phyloP scores from a whole-genome alignment of 345 rosid species.

The Gossypium arboreum region DNA sequence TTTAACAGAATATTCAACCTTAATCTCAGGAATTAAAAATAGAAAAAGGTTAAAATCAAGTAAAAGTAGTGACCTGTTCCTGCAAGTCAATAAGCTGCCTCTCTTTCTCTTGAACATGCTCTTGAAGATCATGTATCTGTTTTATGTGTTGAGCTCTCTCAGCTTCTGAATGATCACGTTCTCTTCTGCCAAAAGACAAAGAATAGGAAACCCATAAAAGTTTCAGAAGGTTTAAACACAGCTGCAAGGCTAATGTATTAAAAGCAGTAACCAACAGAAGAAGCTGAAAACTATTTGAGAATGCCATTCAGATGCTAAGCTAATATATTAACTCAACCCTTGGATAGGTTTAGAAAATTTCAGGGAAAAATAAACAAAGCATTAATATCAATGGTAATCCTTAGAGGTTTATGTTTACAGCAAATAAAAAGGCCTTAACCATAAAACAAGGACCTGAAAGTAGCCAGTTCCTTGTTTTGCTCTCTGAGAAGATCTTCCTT shows the following conservation, averaged over 20 bases:
- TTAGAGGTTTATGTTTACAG: background rate
- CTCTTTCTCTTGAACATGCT: slow-evolving; percentile 87
- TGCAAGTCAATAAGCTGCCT: slow-evolving; percentile 79
- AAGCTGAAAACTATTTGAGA: background rate
- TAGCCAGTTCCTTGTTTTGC: slow-evolving; percentile 81
- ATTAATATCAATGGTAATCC: background rate
- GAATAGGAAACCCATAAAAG: slow-evolving; percentile 9
- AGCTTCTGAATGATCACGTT: slow-evolving; percentile 96
- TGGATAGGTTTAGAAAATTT: background rate
- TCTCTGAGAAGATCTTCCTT: slow-evolving; percentile 89
- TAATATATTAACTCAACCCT: background rate
- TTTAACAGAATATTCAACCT: background rate
- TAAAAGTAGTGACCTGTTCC: slow-evolving; percentile 64
- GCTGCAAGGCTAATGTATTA: background rate
- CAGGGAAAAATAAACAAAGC: background rate
- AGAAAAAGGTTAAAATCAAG: background rate
- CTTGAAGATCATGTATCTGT: slow-evolving; percentile 81
- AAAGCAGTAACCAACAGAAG: background rate
- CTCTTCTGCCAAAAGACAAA: slow-evolving; percentile 58
- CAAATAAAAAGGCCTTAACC: background rate
- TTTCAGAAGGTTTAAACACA: slow-evolving; percentile 12
- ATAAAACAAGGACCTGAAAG: slow-evolving; percentile 51
- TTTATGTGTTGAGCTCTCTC: slow-evolving; percentile 82
- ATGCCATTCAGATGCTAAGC: background rate
- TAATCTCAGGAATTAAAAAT: background rate